Evolutionary conservation across 2,329 filamentous ascomycete species (phyloP).

Genomic region (Tolypocladium cylindrosporum): DNA sequence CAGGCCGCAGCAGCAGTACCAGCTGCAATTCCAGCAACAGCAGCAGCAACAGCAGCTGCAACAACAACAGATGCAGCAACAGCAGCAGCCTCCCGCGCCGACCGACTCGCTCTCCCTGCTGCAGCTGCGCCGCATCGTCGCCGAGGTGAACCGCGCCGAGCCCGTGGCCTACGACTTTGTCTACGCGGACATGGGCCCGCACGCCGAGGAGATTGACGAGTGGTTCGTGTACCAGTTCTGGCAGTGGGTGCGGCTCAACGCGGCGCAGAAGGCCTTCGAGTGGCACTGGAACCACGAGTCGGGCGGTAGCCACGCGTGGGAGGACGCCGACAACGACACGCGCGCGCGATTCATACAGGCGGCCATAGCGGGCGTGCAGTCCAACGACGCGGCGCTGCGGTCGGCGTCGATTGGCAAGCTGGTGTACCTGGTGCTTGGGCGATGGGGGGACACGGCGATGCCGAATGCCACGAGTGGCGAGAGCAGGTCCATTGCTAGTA

Average conservation of each 20-base stretch:
- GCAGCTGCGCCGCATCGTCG: conserved; percentile 63
- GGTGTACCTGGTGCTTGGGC: conserved; percentile 54
- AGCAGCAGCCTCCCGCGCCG: conserved; percentile 22
- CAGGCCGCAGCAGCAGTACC: conserved; percentile 3
- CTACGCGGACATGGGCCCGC: conserved; percentile 61
- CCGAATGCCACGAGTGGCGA: conserved; percentile 27
- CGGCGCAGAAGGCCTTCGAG: conserved; percentile 68
- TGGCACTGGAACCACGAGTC: conserved; percentile 57
- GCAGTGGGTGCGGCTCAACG: conserved; percentile 70
- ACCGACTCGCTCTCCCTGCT: conserved; percentile 65
- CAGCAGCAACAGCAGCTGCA: conserved; percentile 9
- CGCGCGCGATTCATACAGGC: conserved; percentile 47
- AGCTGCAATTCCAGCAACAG: conserved; percentile 9
- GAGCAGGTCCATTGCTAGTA: conserved; percentile 40
- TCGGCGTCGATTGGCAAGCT: conserved; percentile 46
- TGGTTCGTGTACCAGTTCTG: conserved; percentile 92
- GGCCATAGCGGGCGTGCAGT: conserved; percentile 34
- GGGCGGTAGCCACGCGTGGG: conserved; percentile 43
- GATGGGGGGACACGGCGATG: conserved; percentile 61
- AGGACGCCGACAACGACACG: conserved; percentile 47
- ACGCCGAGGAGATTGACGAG: conserved; percentile 87
- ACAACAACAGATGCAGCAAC: conserved; percentile 6
- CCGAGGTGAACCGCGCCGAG: conserved; percentile 61
- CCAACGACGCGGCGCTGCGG: conserved; percentile 36
- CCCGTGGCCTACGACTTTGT: conserved; percentile 76